A percentile compares a stretch with the other conserved stretches of the same genome.
These are phyloP conservation scores for Pisolithus thermaeus DNA, from an alignment of 1,284 basidiomycete species.

Conservation along the genomic window DNA sequence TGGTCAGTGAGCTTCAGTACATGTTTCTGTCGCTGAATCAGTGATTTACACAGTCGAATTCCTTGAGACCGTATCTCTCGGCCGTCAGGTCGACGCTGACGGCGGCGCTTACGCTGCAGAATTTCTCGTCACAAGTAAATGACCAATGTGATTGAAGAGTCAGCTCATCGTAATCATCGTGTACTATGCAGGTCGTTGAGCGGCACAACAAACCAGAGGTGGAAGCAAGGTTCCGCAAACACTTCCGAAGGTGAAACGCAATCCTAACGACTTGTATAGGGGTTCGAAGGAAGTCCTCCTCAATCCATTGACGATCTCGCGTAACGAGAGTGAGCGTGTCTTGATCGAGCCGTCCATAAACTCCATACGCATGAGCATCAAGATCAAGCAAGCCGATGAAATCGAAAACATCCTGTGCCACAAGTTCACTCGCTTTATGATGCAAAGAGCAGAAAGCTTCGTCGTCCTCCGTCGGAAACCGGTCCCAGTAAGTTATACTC, in stretches of 20 bases:
- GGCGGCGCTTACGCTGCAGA: conserved; percentile 94
- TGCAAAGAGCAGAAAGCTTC: conserved; percentile 97
- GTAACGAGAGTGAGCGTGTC: conserved; percentile 96
- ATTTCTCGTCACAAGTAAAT: conserved; percentile 92
- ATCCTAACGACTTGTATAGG: conserved; percentile 35
- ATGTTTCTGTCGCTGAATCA: not conserved
- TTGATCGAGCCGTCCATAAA: conserved; percentile 97
- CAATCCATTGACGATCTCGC: conserved; percentile 87
- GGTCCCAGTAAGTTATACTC: conserved; percentile 59
- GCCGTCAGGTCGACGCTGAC: conserved; percentile 95
- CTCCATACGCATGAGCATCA: conserved; percentile 93
- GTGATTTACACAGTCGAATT: conserved; percentile 54
- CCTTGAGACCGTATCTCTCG: conserved; percentile 90
- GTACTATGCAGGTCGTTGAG: conserved; percentile 72
- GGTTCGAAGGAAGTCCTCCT: conserved; percentile 92
- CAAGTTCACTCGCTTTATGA: conserved; percentile 99
- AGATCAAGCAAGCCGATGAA: conserved; percentile 99
- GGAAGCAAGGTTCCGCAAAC: conserved; percentile 64
- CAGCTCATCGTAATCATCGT: conserved; percentile 5
- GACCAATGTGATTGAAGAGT: conserved; percentile 1
- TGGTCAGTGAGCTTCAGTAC: too few species aligned
- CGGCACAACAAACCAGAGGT: conserved; percentile 96
- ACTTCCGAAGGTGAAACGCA: not conserved
- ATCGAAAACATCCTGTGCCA: conserved; percentile 96
- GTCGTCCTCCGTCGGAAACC: conserved; percentile 94